Conservation (phyloP, 2,329 filamentous ascomycete genomes). For the Fusarium pseudonygamai region DNA sequence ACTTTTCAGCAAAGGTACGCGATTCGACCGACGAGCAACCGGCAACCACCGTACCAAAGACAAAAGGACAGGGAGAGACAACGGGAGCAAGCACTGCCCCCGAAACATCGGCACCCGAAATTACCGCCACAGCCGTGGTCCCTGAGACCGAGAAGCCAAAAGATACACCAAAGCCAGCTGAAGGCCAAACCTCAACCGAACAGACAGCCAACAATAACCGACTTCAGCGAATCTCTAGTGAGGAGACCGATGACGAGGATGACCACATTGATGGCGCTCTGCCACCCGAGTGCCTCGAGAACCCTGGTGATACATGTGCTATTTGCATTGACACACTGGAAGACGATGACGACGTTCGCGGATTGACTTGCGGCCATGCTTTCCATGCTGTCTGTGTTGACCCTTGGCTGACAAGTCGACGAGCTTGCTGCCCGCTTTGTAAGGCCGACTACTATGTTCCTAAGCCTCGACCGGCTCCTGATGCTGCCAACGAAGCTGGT, state of each 20-base stretch:
- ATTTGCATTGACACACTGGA: conserved; percentile 96
- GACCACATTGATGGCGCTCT: conserved; percentile 85
- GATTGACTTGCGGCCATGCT: conserved; percentile 94
- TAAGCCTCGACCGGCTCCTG: conserved; percentile 75
- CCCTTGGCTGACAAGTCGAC: conserved; percentile 92
- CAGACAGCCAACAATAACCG: conserved; percentile 37
- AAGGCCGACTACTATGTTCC: conserved; percentile 98
- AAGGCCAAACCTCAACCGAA: conserved; percentile 40
- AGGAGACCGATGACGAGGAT: conserved; percentile 74
- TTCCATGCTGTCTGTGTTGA: conserved; percentile 97
- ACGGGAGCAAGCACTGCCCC: conserved; percentile 12
- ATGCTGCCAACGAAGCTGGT: conserved; percentile 50
- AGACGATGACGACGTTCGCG: conserved; percentile 94
- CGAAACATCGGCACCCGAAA: conserved; percentile 29
- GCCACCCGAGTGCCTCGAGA: conserved; percentile 80
- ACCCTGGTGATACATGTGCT: conserved; percentile 91
- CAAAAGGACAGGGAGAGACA: conserved; percentile 31
- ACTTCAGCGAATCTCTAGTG: conserved; percentile 56
- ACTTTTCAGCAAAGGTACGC: conserved; percentile 56
- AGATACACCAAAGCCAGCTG: conserved; percentile 18
- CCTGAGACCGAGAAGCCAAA: conserved; percentile 38
- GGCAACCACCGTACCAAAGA: conserved; percentile 36
- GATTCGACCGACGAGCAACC: conserved; percentile 56
- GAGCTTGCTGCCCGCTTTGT: conserved; percentile 96
- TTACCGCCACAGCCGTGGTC: conserved; percentile 24